Conservation (phyloP, 2,329 filamentous ascomycete species). For the Ophiostoma fasciatum region DNA sequence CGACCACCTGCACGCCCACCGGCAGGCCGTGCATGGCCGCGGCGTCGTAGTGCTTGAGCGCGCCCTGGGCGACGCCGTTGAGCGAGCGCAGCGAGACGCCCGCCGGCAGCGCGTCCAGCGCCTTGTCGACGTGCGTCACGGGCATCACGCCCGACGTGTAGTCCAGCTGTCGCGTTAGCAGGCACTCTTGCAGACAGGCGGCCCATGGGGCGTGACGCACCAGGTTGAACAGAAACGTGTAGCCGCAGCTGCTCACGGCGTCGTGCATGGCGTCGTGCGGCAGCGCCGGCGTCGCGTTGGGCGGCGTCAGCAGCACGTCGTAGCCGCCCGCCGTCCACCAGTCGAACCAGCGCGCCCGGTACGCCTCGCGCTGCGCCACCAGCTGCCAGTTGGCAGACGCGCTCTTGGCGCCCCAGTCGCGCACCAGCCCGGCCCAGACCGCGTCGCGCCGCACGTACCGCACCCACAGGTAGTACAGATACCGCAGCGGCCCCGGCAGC, state of each 20-base stretch:
- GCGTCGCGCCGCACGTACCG: slow-evolving; percentile 63
- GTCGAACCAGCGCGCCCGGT: slow-evolving; percentile 63
- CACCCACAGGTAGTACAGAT: slow-evolving; percentile 81
- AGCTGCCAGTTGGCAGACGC: slow-evolving; percentile 73
- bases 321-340: slow-evolving; percentile 66
- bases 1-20: slow-evolving; percentile 73
- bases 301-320: slow-evolving; percentile 71
- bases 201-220: slow-evolving; percentile 27
- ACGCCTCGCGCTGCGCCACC: slow-evolving; percentile 61
- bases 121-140: slow-evolving; percentile 66
- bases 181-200: not conserved
- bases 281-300: slow-evolving; percentile 78
- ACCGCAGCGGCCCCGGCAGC: slow-evolving; percentile 61
- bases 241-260: slow-evolving; percentile 74
- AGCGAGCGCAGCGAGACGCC: slow-evolving; percentile 47
- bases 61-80: slow-evolving; percentile 68
- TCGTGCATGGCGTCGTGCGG: slow-evolving; percentile 78
- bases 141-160: slow-evolving; percentile 74
- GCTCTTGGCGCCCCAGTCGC: slow-evolving; percentile 57
- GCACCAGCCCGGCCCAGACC: slow-evolving; percentile 65
- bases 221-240: slow-evolving; percentile 87
- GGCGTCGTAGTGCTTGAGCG: slow-evolving; percentile 76
- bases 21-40: slow-evolving; percentile 74
- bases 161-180: slow-evolving; percentile 44
- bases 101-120: slow-evolving; percentile 48